A percentile compares a stretch with the other conserved stretches of the same genome.
phyloP scores from a whole-genome alignment of 106 monocot species.

The Agapanthus africanus region DNA sequence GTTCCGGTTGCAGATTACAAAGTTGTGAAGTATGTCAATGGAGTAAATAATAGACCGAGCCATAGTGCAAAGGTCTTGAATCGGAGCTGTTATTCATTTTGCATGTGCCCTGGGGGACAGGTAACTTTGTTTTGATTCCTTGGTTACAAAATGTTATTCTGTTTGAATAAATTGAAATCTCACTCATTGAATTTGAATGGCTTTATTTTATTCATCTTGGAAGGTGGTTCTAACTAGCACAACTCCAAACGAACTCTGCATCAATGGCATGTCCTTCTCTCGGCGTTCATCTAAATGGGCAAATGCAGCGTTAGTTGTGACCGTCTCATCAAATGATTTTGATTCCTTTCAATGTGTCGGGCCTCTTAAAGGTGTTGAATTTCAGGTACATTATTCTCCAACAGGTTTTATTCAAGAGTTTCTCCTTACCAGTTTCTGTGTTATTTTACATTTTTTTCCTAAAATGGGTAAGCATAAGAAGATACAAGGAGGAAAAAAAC shows the following conservation, averaged over 20 bases:
- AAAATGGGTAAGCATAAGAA: not conserved
- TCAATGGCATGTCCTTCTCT: slow-evolving; percentile 99
- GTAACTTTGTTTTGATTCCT: slow-evolving; percentile 19
- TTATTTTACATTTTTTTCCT: not conserved
- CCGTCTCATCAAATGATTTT: slow-evolving; percentile 75
- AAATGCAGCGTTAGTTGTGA: slow-evolving; percentile 89
- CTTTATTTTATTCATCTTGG: slow-evolving; percentile 6
- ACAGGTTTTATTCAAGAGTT: not conserved
- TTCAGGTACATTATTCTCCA: slow-evolving; percentile 49
- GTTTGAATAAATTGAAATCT: no score
- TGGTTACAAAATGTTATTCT: not conserved
- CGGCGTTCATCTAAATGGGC: slow-evolving; percentile 94
- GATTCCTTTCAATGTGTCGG: slow-evolving; percentile 37
- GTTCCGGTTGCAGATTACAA: slow-evolving; percentile 98
- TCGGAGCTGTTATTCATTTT: slow-evolving; percentile 92
- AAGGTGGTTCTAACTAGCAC: slow-evolving; percentile 97
- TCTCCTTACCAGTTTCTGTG: not conserved
- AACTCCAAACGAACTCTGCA: slow-evolving; percentile 72
- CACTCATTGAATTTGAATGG: not conserved
- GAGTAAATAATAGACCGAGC: slow-evolving; percentile 14
- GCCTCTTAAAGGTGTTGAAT: slow-evolving; percentile 87
- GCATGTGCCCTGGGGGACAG: slow-evolving; percentile 99
- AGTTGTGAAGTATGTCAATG: slow-evolving; percentile 61
- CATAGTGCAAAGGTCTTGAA: slow-evolving; percentile 13
- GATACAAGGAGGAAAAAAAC: no score